Conservation (phyloP, 192 early-diverging fungal genomes). For the Chytriomyces confervae region DNA sequence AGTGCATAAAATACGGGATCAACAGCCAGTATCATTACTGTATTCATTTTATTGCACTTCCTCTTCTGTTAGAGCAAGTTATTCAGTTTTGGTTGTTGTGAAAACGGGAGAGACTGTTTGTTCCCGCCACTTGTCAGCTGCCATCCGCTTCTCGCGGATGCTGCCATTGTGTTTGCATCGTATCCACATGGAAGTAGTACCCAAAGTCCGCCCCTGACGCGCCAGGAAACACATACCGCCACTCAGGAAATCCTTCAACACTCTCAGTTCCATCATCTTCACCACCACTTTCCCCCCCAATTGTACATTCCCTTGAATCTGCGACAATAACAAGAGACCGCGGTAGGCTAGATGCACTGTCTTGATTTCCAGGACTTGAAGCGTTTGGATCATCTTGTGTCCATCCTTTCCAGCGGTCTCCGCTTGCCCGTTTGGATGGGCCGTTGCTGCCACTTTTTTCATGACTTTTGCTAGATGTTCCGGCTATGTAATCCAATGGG, state of each 20-base stretch:
- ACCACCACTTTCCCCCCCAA: background rate
- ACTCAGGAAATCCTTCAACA: slow-evolving; percentile 51
- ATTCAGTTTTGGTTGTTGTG: no score
- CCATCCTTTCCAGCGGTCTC: slow-evolving; percentile 13
- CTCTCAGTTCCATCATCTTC: slow-evolving; percentile 35
- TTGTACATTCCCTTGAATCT: no score
- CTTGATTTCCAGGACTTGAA: no score
- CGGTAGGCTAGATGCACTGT: no score
- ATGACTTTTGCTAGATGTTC: slow-evolving; percentile 28
- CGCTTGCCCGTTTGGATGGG: background rate
- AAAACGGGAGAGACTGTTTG: no score
- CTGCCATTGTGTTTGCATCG: slow-evolving; percentile 50
- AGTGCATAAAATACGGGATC: no score
- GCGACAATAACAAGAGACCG: no score
- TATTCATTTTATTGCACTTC: no score
- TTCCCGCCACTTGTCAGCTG: no score
- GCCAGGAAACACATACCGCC: slow-evolving; percentile 50
- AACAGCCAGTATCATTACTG: no score
- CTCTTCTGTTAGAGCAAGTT: no score
- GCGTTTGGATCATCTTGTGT: background rate
- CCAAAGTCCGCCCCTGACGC: slow-evolving; percentile 29
- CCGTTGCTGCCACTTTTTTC: background rate
- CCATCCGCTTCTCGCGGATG: no score
- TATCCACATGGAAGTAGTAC: slow-evolving; percentile 54
- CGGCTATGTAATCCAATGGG: slow-evolving; percentile 15